Evolutionary conservation across 108 stramenopile species (phyloP), one percentile per base, ranked within the genome.

Genomic region (Halocafeteria seosinensis): DNA sequence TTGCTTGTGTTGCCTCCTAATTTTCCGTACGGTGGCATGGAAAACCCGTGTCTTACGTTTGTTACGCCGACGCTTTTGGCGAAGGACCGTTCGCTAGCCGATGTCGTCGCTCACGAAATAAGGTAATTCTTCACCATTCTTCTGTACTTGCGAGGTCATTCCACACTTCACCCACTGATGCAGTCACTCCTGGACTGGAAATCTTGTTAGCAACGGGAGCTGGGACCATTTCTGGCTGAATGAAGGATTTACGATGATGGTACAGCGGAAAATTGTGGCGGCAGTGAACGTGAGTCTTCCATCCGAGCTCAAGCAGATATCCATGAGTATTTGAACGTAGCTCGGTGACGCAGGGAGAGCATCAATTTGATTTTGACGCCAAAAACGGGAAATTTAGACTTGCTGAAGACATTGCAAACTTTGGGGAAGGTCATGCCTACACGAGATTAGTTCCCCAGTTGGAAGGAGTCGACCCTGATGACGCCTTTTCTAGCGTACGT

Each of bases 21-120:
- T 32, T 98, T 95, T 74, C 93, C 96, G 8, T 98, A 95, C 73
- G 96, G 96, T 3, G 96, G 90, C 28, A 91, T 91, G 90, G 90
- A 91, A 80, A 62, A 47, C 50, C 61, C 37, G 12, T 92, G 91
- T 65, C 76, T 95, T 33, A 95, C 93, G 24, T 94, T 95, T 78
- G 90, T 91, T 37, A 98, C 96, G 1, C 95, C 95, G 0, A 85
- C 84, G 9, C 73, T 95, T 13, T 72, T 97, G 37, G 92, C 91
- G 23, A 91, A 92, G 0, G 91, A 93, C 75, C 68, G 81, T 4
- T 84, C 83, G 30, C 72, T 98, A n/a, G 94, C 91, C 0, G 90
- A 89, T 64, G 92, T 95, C 11, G 87, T 98, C 12, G 96, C 96
- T 0, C 89, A 90, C 72, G 89, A 90, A 62, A 85, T 87, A 34